Conservation (phyloP, 1,284 basidiomycete genomes). For the Cryptococcus maquisensis region DNA sequence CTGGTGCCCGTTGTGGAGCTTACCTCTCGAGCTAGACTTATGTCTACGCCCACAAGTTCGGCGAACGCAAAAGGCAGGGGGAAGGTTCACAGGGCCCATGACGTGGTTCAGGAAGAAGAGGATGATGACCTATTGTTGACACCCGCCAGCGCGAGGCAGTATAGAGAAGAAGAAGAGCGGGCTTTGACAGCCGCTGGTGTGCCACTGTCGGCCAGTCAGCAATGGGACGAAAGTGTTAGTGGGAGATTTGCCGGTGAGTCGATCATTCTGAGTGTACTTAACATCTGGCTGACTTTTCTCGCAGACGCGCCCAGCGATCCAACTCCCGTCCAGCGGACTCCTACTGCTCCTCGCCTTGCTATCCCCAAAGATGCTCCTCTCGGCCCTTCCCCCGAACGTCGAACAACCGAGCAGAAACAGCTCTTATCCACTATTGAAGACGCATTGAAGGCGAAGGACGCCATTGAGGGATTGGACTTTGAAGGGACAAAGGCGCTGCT, state of each 20-base stretch:
- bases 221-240: conserved; percentile 12
- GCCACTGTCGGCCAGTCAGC: not conserved
- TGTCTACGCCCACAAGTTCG: not conserved
- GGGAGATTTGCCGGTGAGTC: conserved; percentile 27
- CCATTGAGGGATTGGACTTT: conserved; percentile 29
- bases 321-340: not conserved
- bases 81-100: not conserved
- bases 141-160: conserved; percentile 23
- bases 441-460: conserved; percentile 16
- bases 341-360: not conserved
- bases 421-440: conserved; percentile 27
- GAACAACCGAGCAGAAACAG: conserved; percentile 25
- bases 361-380: not conserved
- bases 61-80: not conserved
- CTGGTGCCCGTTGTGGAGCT: conserved; percentile 6
- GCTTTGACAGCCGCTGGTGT: conserved; percentile 6
- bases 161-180: conserved; percentile 23
- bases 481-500: conserved; percentile 26
- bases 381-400: conserved; percentile 13
- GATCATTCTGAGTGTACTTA: not conserved
- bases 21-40: not conserved
- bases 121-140: conserved; percentile 16
- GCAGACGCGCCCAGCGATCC: conserved; percentile 11
- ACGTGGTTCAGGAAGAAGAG: not conserved
- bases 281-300: not conserved